phyloP scores from a whole-genome alignment of 495 filamentous ascomycete species.

The Arthonia radiata region DNA sequence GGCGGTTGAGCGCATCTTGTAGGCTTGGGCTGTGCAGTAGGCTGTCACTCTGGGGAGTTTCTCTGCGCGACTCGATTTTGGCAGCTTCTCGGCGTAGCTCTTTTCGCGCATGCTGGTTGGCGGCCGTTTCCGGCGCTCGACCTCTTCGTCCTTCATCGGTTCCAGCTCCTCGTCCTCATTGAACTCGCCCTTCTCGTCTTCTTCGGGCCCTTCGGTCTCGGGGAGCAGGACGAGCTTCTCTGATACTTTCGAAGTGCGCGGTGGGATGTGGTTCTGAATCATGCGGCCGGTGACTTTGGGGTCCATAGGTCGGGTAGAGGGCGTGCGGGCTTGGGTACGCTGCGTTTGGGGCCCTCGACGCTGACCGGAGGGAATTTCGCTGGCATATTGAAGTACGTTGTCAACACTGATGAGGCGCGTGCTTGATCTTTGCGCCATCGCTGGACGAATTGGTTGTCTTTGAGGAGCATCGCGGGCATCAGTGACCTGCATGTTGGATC shows the following conservation, averaged over 20 bases:
- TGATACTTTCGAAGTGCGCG: slow-evolving; percentile 71
- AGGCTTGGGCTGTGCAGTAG: slow-evolving; percentile 88
- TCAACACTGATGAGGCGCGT: slow-evolving; percentile 87
- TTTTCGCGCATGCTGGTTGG: slow-evolving; percentile 60
- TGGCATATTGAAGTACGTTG: slow-evolving; percentile 79
- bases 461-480: slow-evolving; percentile 25
- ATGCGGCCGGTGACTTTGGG: slow-evolving; percentile 15
- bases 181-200: neutral
- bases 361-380: slow-evolving; percentile 87
- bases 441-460: slow-evolving; percentile 16
- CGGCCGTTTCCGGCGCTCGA: slow-evolving; percentile 36
- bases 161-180: slow-evolving; percentile 3
- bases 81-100: slow-evolving; percentile 83
- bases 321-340: slow-evolving; percentile 24
- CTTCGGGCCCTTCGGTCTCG: slow-evolving; percentile 32
- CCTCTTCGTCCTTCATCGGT: slow-evolving; percentile 10
- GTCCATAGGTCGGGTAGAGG: slow-evolving; percentile 19
- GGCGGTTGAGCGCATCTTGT: slow-evolving; percentile 62
- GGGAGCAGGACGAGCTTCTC: slow-evolving; percentile 92
- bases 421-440: slow-evolving; percentile 4
- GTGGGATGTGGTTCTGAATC: slow-evolving; percentile 36
- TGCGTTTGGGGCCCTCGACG: slow-evolving; percentile 44
- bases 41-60: slow-evolving; percentile 78
- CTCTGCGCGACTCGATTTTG: slow-evolving; percentile 67
- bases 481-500: slow-evolving; percentile 22